These are phyloP conservation scores for Jatropha podagrica DNA, from an alignment of 441 rosid genomes.

Conservation along the genomic window DNA sequence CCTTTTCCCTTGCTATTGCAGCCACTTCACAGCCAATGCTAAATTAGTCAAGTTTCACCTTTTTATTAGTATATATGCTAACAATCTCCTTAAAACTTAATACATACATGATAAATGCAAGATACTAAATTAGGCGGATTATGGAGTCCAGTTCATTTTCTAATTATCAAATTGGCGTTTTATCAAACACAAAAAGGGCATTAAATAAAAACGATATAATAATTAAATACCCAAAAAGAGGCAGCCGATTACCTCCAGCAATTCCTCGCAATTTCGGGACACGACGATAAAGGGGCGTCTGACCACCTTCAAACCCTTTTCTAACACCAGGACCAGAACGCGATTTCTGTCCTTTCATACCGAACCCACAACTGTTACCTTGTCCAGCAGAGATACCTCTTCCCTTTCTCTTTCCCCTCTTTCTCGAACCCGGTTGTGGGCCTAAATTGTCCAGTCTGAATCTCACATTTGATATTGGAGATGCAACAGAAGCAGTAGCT, in stretches of 20 bases:
- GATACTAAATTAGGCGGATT: background rate
- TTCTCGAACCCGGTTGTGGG: conserved; percentile 88
- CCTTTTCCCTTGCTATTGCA: background rate
- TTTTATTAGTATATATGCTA: background rate
- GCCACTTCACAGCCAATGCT: background rate
- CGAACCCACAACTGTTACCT: conserved; percentile 92
- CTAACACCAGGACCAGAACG: conserved; percentile 88
- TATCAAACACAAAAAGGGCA: background rate
- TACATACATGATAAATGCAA: background rate
- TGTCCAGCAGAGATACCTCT: conserved; percentile 92
- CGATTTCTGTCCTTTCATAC: conserved; percentile 97
- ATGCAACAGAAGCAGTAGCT: conserved; percentile 24
- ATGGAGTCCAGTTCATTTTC: background rate
- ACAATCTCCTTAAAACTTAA: background rate
- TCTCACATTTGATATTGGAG: conserved; percentile 28
- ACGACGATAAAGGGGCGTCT: conserved; percentile 88
- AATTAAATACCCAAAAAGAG: background rate
- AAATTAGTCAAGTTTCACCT: no score
- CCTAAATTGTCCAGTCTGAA: conserved; percentile 79
- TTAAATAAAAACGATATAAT: background rate
- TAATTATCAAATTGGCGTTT: background rate
- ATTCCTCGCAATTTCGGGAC: conserved; percentile 83
- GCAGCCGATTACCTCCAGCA: conserved; percentile 65
- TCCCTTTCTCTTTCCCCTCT: conserved; percentile 87
- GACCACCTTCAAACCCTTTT: conserved; percentile 95